Conservation (phyloP, 345 rosid species). For the Hypericum androsaemum region DNA sequence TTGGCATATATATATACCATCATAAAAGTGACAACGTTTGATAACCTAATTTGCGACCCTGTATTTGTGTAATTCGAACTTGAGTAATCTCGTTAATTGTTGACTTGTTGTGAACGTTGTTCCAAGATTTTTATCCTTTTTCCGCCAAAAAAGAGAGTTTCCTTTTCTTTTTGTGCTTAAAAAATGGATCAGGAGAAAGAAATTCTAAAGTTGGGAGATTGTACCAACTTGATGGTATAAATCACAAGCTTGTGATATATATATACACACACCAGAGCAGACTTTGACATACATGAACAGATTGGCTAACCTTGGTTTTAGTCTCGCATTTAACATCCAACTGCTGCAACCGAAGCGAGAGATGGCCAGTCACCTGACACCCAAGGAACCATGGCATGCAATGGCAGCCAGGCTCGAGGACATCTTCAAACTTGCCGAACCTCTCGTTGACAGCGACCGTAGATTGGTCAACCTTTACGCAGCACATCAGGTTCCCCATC, state of each 20-base stretch:
- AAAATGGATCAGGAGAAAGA: too few species aligned
- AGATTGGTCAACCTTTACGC: too few species aligned
- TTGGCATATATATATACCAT: conserved; percentile 3
- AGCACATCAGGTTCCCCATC: conserved; percentile 57
- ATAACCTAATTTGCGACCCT: too few species aligned
- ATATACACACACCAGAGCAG: conserved; percentile 13
- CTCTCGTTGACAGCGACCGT: conserved; percentile 21
- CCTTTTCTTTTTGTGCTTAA: too few species aligned
- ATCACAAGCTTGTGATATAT: conserved; percentile 13
- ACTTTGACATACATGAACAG: conserved; percentile 12
- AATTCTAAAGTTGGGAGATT: too few species aligned
- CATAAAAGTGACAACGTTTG: too few species aligned
- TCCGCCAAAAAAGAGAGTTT: too few species aligned
- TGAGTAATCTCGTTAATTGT: too few species aligned
- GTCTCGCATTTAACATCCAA: conserved; percentile 20
- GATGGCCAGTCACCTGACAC: conserved; percentile 12
- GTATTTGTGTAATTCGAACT: too few species aligned
- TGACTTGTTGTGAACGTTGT: too few species aligned
- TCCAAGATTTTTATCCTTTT: too few species aligned
- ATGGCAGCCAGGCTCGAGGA: conserved; percentile 27
- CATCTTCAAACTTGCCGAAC: conserved; percentile 26
- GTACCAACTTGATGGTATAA: conserved; percentile 4
- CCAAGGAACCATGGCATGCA: conserved; percentile 31
- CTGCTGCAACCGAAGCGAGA: conserved; percentile 23
- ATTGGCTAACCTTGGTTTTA: conserved; percentile 11